Conservation (phyloP, 148 eudicot species). For the Polygonum maritimum region DNA sequence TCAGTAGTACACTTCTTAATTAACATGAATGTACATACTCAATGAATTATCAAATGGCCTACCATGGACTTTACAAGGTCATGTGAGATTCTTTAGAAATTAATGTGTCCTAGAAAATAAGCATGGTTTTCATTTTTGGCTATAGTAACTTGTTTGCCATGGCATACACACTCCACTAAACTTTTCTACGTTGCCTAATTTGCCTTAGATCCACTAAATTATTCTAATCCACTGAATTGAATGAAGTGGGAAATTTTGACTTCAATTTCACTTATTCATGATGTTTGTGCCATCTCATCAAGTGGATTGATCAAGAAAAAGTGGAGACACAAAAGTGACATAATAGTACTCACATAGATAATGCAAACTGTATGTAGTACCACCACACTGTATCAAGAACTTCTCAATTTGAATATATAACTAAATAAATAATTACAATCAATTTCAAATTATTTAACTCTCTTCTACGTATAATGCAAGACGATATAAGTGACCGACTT, state of each 20-base stretch:
- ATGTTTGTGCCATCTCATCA: neutral
- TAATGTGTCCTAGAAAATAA: neutral
- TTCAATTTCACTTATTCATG: neutral
- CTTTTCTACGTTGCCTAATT: too few species aligned
- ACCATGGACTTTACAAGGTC: neutral
- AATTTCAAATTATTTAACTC: too few species aligned
- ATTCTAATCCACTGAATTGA: neutral
- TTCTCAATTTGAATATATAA: too few species aligned
- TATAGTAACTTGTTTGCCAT: neutral
- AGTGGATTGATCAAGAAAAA: neutral
- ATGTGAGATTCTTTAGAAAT: neutral
- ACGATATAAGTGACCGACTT: too few species aligned
- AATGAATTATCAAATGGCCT: neutral
- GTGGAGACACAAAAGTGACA: neutral
- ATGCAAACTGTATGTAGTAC: neutral
- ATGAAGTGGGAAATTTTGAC: neutral
- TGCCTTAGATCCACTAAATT: neutral
- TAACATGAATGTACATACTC: neutral
- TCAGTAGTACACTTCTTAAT: too few species aligned
- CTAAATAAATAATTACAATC: too few species aligned
- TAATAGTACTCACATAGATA: neutral
- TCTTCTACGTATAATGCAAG: too few species aligned
- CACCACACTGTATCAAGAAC: too few species aligned
- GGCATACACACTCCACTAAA: too few species aligned
- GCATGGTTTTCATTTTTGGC: neutral